These are phyloP conservation scores for Croton laevigatus DNA, from an alignment of 441 rosid species.

Conservation along the genomic window DNA sequence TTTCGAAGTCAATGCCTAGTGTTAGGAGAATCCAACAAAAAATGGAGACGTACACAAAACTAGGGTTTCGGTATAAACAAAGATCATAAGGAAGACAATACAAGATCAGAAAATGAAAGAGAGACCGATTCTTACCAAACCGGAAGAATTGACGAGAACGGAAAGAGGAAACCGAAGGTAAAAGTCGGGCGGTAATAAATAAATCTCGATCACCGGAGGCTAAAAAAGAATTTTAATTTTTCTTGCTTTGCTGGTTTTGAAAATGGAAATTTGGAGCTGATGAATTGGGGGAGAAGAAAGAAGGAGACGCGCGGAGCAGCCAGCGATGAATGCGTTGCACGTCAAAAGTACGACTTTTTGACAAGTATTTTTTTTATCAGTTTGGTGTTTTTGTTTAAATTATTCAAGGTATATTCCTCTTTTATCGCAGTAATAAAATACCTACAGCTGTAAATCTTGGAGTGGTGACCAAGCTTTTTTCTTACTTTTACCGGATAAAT, in stretches of 20 bases:
- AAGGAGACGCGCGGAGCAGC: conserved; percentile 21
- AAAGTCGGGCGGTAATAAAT: conserved; percentile 3
- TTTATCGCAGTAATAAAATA: background rate
- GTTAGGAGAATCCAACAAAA: background rate
- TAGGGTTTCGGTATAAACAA: background rate
- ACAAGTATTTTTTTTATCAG: too few relatives aligned
- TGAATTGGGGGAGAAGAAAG: background rate
- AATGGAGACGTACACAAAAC: background rate
- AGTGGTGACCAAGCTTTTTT: background rate
- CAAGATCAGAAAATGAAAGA: background rate
- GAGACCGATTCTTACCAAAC: conserved; percentile 25
- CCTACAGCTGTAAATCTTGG: background rate
- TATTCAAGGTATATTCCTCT: background rate
- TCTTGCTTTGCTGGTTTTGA: background rate
- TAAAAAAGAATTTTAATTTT: background rate
- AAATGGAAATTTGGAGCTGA: too few relatives aligned
- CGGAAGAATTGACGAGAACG: conserved; percentile 25
- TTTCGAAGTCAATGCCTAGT: background rate
- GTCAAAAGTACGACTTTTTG: background rate
- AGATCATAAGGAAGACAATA: background rate
- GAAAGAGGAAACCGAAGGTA: conserved; percentile 15
- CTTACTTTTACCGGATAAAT: too few relatives aligned
- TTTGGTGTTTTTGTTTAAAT: background rate
- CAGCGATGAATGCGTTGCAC: conserved; percentile 1
- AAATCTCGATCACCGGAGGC: background rate